A percentile compares a stretch with the other conserved stretches of the same genome.
phyloP scores from a whole-genome alignment of 1,139 yeast species.

The Barnettozyma hawaiiensis region DNA sequence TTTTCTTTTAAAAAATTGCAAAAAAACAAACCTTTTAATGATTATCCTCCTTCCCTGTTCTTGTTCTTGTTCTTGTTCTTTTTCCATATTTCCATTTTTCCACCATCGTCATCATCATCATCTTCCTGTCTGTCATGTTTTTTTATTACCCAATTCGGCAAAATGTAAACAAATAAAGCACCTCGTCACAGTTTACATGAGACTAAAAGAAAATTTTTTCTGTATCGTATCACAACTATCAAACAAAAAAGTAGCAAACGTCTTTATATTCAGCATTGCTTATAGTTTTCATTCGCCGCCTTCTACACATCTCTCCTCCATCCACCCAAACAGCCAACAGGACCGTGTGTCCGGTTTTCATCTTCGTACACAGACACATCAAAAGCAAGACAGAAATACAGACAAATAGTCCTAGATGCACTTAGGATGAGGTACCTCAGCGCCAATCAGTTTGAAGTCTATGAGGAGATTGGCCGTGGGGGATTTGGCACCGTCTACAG shows the following conservation, averaged over 20 bases:
- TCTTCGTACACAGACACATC: too few relatives aligned
- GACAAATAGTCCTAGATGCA: background rate
- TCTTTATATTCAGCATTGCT: too few relatives aligned
- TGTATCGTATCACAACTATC: too few relatives aligned
- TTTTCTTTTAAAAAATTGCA: too few relatives aligned
- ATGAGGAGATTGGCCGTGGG: constrained; percentile 80
- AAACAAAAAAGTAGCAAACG: constrained; percentile 1
- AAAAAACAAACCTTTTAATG: background rate
- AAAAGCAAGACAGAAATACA: background rate
- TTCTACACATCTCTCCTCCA: too few relatives aligned
- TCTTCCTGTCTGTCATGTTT: too few relatives aligned
- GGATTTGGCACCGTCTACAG: constrained; percentile 85
- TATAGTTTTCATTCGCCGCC: too few relatives aligned
- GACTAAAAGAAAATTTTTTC: too few relatives aligned
- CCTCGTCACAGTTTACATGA: background rate
- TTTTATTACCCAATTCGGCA: constrained; percentile 10
- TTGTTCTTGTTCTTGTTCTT: too few relatives aligned
- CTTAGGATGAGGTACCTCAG: constrained; percentile 24
- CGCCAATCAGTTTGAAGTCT: constrained; percentile 52
- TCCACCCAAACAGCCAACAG: background rate
- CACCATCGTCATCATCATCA: too few relatives aligned
- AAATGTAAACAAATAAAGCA: constrained; percentile 5
- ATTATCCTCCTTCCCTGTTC: background rate
- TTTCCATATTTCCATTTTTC: too few relatives aligned
- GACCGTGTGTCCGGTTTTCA: background rate